Conservation (phyloP, 176 grass and related monocot species). For the Dendrocalamus sinicus region DNA sequence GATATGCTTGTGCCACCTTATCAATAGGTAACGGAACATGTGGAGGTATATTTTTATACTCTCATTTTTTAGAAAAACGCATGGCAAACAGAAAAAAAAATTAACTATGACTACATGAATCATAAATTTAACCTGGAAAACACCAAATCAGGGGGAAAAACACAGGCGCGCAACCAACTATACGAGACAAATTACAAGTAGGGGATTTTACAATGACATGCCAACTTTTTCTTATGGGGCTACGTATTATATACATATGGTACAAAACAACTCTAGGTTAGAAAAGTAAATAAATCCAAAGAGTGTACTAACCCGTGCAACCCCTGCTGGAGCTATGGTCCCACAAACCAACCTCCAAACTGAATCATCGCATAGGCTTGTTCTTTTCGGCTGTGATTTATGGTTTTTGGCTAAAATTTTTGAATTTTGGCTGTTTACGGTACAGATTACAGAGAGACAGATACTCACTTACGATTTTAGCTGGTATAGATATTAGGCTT, state of each 20-base stretch:
- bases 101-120: background rate
- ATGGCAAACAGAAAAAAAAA: background rate
- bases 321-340: too few species aligned
- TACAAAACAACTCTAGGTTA: background rate
- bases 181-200: too few species aligned
- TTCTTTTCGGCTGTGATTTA: too few species aligned
- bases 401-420: too few species aligned
- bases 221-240: background rate
- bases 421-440: too few species aligned
- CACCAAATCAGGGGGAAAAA: background rate
- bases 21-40: background rate
- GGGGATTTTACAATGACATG: background rate
- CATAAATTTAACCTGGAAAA: background rate
- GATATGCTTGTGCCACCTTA: slow-evolving; percentile 7
- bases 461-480: too few species aligned
- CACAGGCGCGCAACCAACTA: background rate
- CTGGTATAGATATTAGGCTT: too few species aligned
- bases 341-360: too few species aligned
- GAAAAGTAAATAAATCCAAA: background rate
- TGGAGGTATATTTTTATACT: background rate
- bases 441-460: too few species aligned
- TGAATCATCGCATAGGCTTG: background rate
- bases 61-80: background rate
- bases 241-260: background rate
- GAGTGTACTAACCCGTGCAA: background rate